Evolutionary conservation across 805 yeast species (phyloP).

Genomic region (Kluyveromyces nonfermentans): DNA sequence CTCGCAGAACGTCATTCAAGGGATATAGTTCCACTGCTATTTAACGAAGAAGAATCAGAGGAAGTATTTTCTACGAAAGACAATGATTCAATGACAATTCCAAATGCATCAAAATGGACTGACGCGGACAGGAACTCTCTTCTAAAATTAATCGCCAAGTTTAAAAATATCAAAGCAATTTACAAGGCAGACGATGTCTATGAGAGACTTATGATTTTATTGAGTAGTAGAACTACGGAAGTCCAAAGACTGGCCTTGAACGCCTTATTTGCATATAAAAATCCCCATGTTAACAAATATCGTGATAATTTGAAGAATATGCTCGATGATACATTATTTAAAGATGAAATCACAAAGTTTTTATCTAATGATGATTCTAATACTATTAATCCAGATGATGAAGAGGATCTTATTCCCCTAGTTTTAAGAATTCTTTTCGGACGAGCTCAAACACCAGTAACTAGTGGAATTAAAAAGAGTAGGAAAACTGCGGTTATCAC

Average conservation of each 20-base stretch:
- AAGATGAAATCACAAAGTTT: slow-evolving; percentile 72
- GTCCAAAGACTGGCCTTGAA: slow-evolving; percentile 67
- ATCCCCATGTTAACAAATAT: slow-evolving; percentile 52
- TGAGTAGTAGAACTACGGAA: slow-evolving; percentile 51
- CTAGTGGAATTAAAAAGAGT: slow-evolving; percentile 63
- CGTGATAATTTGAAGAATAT: slow-evolving; percentile 63
- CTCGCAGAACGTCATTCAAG: slow-evolving; percentile 59
- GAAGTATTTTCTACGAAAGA: slow-evolving; percentile 13
- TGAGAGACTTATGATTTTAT: slow-evolving; percentile 40
- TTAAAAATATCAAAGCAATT: slow-evolving; percentile 53
- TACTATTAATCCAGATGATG: slow-evolving; percentile 53
- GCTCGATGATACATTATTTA: slow-evolving; percentile 72
- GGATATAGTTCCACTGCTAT: slow-evolving; percentile 49
- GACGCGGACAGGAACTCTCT: slow-evolving; percentile 48
- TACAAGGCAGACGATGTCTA: slow-evolving; percentile 45
- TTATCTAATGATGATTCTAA: slow-evolving; percentile 40
- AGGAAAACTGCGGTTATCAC: slow-evolving; percentile 63
- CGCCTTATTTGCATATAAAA: slow-evolving; percentile 57
- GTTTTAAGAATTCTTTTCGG: slow-evolving; percentile 78
- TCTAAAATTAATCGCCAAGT: slow-evolving; percentile 52
- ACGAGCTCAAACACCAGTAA: slow-evolving; percentile 60
- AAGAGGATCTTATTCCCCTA: slow-evolving; percentile 53
- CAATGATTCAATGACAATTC: slow-evolving; percentile 3
- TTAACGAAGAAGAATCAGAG: slow-evolving; percentile 24
- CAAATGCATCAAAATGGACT: slow-evolving; percentile 31